Evolutionary conservation across 1,139 yeast genomes (phyloP).

Genomic region (Magnusiomyces suaveolens): DNA sequence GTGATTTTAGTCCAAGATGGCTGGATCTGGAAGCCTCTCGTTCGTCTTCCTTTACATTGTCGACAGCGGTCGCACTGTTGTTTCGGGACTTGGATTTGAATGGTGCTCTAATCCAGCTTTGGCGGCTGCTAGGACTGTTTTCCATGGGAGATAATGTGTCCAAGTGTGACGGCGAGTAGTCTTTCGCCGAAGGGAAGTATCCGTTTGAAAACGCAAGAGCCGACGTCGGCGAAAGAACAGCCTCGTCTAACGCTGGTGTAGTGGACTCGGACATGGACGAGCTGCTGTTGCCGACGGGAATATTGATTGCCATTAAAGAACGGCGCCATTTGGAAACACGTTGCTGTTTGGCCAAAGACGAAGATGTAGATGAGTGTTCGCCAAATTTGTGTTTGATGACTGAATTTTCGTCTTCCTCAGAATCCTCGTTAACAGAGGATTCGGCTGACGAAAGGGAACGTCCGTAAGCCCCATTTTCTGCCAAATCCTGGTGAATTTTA

Average conservation of each 20-base stretch:
- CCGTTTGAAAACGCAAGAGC: not conserved
- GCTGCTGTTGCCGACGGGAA: conserved; percentile 4
- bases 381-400: not conserved
- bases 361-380: not conserved
- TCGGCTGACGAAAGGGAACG: not conserved
- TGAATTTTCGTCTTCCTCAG: conserved; percentile 4
- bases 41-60: not conserved
- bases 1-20: too few species aligned
- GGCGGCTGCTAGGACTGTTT: not conserved
- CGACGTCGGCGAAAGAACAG: not conserved
- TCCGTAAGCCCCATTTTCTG: not conserved
- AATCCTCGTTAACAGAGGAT: not conserved
- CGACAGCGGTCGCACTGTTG: not conserved
- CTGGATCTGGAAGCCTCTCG: too few species aligned
- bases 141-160: not conserved
- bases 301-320: conserved; percentile 23
- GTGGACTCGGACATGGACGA: not conserved
- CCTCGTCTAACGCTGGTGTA: not conserved
- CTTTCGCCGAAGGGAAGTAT: not conserved
- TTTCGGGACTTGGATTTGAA: not conserved
- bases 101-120: not conserved
- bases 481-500: not conserved
- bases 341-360: conserved; percentile 6
- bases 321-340: conserved; percentile 26
- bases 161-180: not conserved